These are phyloP conservation scores for Amaranthus palmeri DNA, from an alignment of 148 eudicot species.

Conservation along the genomic window DNA sequence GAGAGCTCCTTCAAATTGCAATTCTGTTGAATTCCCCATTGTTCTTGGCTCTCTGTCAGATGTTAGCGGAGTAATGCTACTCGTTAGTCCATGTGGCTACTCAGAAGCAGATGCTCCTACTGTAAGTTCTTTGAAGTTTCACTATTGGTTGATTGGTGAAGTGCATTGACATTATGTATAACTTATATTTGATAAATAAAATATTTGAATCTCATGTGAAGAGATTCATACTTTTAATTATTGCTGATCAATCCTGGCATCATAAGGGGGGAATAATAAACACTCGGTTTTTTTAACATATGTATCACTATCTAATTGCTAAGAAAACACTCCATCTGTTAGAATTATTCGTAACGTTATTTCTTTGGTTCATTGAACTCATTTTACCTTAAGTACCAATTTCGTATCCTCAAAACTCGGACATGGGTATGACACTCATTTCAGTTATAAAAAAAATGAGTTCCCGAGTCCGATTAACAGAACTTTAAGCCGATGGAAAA, in stretches of 20 bases:
- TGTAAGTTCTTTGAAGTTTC: slow-evolving; percentile 37
- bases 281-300: too few relatives aligned
- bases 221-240: neutral
- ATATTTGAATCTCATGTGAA: neutral
- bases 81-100: slow-evolving; percentile 89
- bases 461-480: too few relatives aligned
- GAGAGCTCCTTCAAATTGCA: slow-evolving; percentile 78
- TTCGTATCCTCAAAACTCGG: too few relatives aligned
- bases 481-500: too few relatives aligned
- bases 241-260: too few relatives aligned
- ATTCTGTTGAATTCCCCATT: slow-evolving; percentile 64
- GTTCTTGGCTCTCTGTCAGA: slow-evolving; percentile 73
- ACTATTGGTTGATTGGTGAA: neutral
- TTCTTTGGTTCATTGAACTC: too few relatives aligned
- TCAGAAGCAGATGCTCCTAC: slow-evolving; percentile 85
- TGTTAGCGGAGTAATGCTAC: slow-evolving; percentile 70
- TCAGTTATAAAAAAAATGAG: too few relatives aligned
- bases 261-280: neutral
- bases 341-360: neutral
- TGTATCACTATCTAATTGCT: neutral
- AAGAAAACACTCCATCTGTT: neutral
- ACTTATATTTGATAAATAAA: neutral
- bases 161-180: neutral
- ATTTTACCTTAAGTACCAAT: too few relatives aligned
- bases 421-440: too few relatives aligned